Percentiles rank a stretch among this genome's conserved stretches.
These are phyloP conservation scores for Mitragyna speciosa DNA, from an alignment of 257 asterid genomes.

Conservation along the genomic window DNA sequence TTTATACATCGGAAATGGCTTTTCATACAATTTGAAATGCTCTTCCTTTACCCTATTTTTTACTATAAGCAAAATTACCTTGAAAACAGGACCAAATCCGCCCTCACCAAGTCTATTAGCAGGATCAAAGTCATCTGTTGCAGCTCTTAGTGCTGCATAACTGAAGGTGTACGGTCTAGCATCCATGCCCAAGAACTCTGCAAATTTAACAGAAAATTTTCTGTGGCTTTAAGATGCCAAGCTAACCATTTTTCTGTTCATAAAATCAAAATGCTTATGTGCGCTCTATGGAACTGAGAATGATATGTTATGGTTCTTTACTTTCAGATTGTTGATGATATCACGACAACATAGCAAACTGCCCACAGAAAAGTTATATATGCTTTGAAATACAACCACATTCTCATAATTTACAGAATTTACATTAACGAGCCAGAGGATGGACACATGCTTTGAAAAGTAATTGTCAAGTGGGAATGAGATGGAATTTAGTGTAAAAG, in stretches of 20 bases:
- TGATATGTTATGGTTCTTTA: neutral
- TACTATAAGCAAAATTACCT: constrained; percentile 41
- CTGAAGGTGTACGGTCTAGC: constrained; percentile 69
- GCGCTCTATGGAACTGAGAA: neutral
- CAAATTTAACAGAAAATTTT: constrained; percentile 18
- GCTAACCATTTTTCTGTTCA: neutral
- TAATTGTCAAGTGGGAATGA: neutral
- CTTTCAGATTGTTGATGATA: neutral
- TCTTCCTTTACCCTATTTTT: neutral
- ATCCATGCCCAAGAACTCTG: constrained; percentile 74
- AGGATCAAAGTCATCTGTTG: constrained; percentile 64
- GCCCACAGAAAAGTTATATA: neutral
- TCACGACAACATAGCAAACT: no score
- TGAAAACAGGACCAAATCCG: constrained; percentile 89
- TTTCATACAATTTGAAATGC: neutral
- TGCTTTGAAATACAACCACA: neutral
- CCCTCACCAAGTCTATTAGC: constrained; percentile 89
- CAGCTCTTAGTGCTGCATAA: constrained; percentile 67
- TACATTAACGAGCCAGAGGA: neutral
- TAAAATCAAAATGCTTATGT: neutral
- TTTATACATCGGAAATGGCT: neutral
- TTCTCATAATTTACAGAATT: neutral
- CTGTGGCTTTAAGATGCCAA: neutral
- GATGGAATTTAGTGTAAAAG: neutral
- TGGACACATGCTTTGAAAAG: no score